These are phyloP conservation scores for Yamadazyma paraphyllophila DNA, from an alignment of 805 yeast genomes.

Conservation along the genomic window DNA sequence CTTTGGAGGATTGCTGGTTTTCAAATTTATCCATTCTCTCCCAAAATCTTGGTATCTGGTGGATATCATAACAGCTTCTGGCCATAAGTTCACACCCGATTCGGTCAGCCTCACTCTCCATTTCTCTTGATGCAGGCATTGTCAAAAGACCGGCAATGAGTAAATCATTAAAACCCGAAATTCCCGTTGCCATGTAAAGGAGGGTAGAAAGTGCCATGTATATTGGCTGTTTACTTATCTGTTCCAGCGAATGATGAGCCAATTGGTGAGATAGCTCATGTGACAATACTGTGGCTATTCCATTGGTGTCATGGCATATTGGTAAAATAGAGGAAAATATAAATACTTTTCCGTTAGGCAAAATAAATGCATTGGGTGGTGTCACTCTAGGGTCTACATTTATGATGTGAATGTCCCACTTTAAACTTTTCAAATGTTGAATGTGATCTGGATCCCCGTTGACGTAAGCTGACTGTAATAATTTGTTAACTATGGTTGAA, in stretches of 20 bases:
- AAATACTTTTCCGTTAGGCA: slow-evolving; percentile 95
- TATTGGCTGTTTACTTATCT: slow-evolving; percentile 72
- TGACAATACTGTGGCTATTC: slow-evolving; percentile 89
- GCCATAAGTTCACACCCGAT: slow-evolving; percentile 93
- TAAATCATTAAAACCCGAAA: slow-evolving; percentile 50
- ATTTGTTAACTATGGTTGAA: slow-evolving; percentile 56
- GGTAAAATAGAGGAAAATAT: slow-evolving; percentile 78
- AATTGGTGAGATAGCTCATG: slow-evolving; percentile 95
- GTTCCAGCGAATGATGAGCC: slow-evolving; percentile 89
- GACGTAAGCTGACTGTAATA: slow-evolving; percentile 57
- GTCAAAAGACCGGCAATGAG: slow-evolving; percentile 55
- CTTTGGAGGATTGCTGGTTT: slow-evolving; percentile 37
- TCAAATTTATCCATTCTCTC: slow-evolving; percentile 60
- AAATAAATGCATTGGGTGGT: slow-evolving; percentile 96
- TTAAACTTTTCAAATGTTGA: slow-evolving; percentile 35
- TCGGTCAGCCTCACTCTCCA: slow-evolving; percentile 96
- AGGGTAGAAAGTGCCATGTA: slow-evolving; percentile 53
- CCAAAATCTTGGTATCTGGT: slow-evolving; percentile 78
- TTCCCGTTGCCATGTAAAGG: slow-evolving; percentile 62
- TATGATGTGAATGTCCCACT: slow-evolving; percentile 79
- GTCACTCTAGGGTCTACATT: slow-evolving; percentile 57
- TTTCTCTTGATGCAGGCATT: slow-evolving; percentile 84
- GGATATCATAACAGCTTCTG: slow-evolving; percentile 80
- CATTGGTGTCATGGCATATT: slow-evolving; percentile 79
- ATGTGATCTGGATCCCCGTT: slow-evolving; percentile 33